Percentiles rank a stretch among this genome's conserved stretches.
Evolutionary conservation across 805 yeast genomes (phyloP).

Genomic region (Debaryomyces hansenii): DNA sequence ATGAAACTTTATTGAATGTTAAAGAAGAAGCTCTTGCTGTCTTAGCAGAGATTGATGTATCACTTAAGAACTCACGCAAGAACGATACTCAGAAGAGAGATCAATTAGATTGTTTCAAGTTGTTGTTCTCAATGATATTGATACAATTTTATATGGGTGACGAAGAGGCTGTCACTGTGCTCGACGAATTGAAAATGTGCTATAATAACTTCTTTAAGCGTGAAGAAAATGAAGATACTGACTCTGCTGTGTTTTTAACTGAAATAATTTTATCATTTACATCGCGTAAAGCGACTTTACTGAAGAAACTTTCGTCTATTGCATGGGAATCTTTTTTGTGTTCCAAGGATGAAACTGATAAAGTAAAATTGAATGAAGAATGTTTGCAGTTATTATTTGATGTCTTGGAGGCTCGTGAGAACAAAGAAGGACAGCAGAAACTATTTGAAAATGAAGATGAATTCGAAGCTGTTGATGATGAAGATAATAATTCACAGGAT

Average conservation of each 20-base stretch:
- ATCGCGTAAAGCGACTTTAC: constrained; percentile 36
- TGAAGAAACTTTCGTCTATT: constrained; percentile 36
- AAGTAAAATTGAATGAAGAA: constrained; percentile 25
- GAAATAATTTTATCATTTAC: constrained; percentile 47
- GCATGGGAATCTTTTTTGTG: constrained; percentile 45
- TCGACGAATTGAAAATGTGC: constrained; percentile 70
- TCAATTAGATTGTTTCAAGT: constrained; percentile 66
- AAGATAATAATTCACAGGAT: constrained; percentile 13
- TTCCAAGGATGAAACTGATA: constrained; percentile 22
- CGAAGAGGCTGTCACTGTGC: constrained; percentile 70
- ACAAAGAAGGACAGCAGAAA: constrained; percentile 73
- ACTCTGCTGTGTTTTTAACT: constrained; percentile 35
- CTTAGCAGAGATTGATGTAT: constrained; percentile 32
- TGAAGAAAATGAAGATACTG: constrained; percentile 21
- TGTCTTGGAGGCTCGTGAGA: constrained; percentile 60
- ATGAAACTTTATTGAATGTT: constrained; percentile 53
- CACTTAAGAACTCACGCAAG: constrained; percentile 24
- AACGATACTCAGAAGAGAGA: constrained; percentile 14
- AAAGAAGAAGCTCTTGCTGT: constrained; percentile 50
- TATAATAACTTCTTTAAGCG: constrained; percentile 44
- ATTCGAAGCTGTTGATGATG: constrained; percentile 22
- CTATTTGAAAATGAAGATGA: constrained; percentile 65
- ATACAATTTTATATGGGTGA: constrained; percentile 78
- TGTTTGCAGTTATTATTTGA: constrained; percentile 37
- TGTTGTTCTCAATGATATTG: constrained; percentile 72